These are phyloP conservation scores for Neostapfia colusana DNA, from an alignment of 176 grass and related monocot genomes.

Conservation along the genomic window DNA sequence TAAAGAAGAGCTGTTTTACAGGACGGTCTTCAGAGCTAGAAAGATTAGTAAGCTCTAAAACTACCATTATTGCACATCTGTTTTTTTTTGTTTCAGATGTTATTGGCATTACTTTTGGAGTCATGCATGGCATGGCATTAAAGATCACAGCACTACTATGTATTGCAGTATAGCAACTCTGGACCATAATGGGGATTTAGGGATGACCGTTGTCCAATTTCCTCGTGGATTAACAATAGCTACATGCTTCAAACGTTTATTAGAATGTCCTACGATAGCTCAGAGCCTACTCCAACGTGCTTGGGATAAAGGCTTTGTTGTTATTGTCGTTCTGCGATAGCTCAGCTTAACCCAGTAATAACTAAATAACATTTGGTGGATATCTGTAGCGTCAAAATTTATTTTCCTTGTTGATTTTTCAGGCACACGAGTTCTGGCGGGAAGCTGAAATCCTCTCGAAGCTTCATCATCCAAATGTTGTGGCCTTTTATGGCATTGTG, in stretches of 20 bases:
- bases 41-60: constrained; percentile 66
- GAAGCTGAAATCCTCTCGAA: constrained; percentile 96
- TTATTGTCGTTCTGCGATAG: too few species aligned
- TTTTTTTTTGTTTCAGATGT: neutral
- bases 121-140: constrained; percentile 12
- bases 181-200: constrained; percentile 16
- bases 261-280: neutral
- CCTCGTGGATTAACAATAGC: neutral
- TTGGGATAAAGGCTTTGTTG: too few species aligned
- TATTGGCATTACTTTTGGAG: constrained; percentile 21
- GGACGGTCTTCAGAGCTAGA: constrained; percentile 92
- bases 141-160: neutral
- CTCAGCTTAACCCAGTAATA: neutral
- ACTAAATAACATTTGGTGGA: neutral
- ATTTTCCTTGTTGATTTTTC: constrained; percentile 32
- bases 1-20: constrained; percentile 96
- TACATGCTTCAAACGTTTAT: constrained; percentile 23
- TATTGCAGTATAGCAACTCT: neutral
- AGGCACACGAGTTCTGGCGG: constrained; percentile 95
- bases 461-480: constrained; percentile 95
- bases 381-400: constrained; percentile 1
- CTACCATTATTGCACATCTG: neutral
- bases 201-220: neutral
- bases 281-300: too few species aligned
- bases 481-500: constrained; percentile 92